Evolutionary conservation across 768 basidiomycete species (phyloP), one percentile per base, ranked within the genome.

Genomic region (Xerocomus spinulosus): DNA sequence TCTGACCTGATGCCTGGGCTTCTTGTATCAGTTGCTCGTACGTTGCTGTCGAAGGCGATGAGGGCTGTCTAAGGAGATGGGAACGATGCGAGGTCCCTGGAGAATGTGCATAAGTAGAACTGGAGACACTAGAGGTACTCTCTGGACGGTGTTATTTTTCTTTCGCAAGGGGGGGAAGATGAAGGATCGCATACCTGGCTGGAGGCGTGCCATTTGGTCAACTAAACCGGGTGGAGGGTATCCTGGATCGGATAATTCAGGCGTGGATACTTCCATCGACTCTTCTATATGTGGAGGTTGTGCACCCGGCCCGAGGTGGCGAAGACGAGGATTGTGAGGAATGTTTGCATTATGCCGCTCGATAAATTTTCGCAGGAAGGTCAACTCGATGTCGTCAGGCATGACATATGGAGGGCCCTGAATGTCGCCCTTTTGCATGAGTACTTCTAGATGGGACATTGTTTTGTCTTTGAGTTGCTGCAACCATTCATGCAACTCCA

Each of bases 391-490:
- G 55, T 86, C 80, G 58, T 89, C 87, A 9, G 85, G 76, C 87
- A 90, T 90, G 50, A 76, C 58, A 64, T 89, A 89, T 20, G 87
- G 86, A 3, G 87, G 87, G 15, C 87, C 87, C 60, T 82, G 85
- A 25, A 90, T 90, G 53, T 90, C 87, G 60, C 86, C 85, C 60
- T 89, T 88, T 62, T 89, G 87, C 84, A 90, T 89, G 56, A 89
- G 80, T 3, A 89, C 75, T 64, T 90, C 87, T 37, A 90, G 75
- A 68, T 90, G 86, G 39, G 86, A 85, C 87, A 90, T 90, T 43
- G 85, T 87, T 67, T 88, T 90, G 68, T 90, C 87, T 66, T 90
- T 90, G 57, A 90, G 73, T 64, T 89, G 87, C 57, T 90, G 87
- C 2, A 90, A 70, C 87, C 87, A 90, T 61, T 90, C 87, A 58